phyloP scores from a whole-genome alignment of 768 basidiomycete species.

The Pleurotus cornucopiae region DNA sequence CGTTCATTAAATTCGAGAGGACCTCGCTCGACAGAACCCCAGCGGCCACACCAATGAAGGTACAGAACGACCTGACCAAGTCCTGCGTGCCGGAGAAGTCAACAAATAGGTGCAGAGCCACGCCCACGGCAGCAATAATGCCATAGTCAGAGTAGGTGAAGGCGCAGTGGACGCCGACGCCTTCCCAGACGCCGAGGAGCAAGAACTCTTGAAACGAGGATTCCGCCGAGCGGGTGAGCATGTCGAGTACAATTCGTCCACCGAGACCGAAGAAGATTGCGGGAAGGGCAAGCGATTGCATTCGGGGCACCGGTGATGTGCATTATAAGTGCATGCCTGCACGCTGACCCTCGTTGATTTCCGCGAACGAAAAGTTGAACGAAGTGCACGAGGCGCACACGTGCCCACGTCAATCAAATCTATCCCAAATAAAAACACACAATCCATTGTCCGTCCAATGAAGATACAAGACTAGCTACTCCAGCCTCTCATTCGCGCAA shows the following conservation, averaged over 20 bases:
- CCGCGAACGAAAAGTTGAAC: too few species aligned
- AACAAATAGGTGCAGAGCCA: conserved; percentile 57
- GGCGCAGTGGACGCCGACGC: conserved; percentile 67
- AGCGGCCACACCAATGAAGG: conserved; percentile 61
- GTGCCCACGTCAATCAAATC: too few species aligned
- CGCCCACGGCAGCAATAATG: conserved; percentile 51
- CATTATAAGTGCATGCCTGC: conserved; percentile 8
- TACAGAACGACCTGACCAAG: conserved; percentile 49
- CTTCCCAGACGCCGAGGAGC: conserved; percentile 72
- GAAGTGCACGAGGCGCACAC: too few species aligned
- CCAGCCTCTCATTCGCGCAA: conserved; percentile 36
- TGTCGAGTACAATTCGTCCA: conserved; percentile 65
- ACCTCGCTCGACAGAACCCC: conserved; percentile 72
- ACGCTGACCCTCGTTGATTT: conserved; percentile 1
- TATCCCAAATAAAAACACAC: background rate
- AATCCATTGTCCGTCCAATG: background rate
- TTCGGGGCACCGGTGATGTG: conserved; percentile 20
- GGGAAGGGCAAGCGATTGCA: conserved; percentile 48
- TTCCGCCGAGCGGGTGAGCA: conserved; percentile 42
- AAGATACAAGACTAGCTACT: background rate
- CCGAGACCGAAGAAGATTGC: conserved; percentile 74
- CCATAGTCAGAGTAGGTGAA: conserved; percentile 50
- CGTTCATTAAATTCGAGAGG: conserved; percentile 61
- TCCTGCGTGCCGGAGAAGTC: conserved; percentile 60
- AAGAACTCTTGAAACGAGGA: conserved; percentile 54